A percentile compares a stretch with the other conserved stretches of the same genome.
Conservation (phyloP, 1,139 yeast genomes). For the Hyphopichia fennica region DNA sequence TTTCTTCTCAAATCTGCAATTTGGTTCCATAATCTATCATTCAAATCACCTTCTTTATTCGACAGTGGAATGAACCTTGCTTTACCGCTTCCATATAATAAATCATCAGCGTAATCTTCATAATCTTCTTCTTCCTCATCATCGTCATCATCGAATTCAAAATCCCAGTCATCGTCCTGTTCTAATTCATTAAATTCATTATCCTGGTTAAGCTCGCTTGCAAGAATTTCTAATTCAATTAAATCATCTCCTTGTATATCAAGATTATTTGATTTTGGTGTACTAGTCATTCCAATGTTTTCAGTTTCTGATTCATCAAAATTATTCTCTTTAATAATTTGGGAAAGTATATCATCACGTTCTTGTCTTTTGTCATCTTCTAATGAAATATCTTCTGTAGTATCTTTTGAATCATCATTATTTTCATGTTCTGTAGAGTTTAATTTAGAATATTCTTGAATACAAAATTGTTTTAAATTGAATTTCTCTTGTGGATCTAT, state of each 20-base stretch:
- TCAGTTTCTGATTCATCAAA: conserved; percentile 7
- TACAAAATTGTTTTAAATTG: conserved; percentile 33
- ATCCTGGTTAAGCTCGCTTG: conserved; percentile 50
- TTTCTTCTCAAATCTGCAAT: conserved; percentile 23
- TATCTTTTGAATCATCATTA: background rate
- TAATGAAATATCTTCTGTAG: background rate
- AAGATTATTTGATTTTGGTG: conserved; percentile 7
- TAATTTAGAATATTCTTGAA: conserved; percentile 13
- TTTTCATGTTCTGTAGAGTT: conserved; percentile 5
- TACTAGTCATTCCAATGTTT: conserved; percentile 2
- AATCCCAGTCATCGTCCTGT: conserved; percentile 25
- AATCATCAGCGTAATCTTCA: conserved; percentile 26
- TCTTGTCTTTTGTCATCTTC: conserved; percentile 2
- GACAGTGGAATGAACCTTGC: conserved; percentile 13
- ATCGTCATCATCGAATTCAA: conserved; percentile 32
- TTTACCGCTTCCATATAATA: conserved; percentile 20
- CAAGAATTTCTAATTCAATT: conserved; percentile 45
- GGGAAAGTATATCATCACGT: conserved; percentile 10
- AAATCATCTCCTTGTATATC: conserved; percentile 26
- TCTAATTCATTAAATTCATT: conserved; percentile 38
- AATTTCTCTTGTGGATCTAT: conserved; percentile 54
- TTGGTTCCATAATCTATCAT: conserved; percentile 31
- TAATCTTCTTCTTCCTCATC: conserved; percentile 21
- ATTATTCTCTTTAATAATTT: conserved; percentile 14
- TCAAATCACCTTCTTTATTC: conserved; percentile 11